phyloP scores from a whole-genome alignment of 192 early-diverging fungal genomes.

The Entomortierella beljakovae region DNA sequence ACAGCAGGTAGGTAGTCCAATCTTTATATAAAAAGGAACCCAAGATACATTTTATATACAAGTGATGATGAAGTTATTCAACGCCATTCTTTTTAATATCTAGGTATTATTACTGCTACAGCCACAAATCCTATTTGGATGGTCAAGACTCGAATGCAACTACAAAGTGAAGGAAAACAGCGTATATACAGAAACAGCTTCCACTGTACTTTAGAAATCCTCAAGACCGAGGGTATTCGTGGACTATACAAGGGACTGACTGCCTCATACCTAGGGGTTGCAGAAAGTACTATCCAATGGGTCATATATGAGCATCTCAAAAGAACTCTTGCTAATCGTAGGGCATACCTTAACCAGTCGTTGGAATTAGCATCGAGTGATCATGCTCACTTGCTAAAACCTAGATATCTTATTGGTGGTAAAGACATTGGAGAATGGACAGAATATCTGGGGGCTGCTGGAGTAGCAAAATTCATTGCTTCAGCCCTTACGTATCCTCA shows the following conservation, averaged over 20 bases:
- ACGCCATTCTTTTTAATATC: no score
- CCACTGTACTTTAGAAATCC: slow-evolving; percentile 74
- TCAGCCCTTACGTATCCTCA: slow-evolving; percentile 94
- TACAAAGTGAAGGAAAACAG: slow-evolving; percentile 66
- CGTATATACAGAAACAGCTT: slow-evolving; percentile 80
- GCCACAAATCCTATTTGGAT: slow-evolving; percentile 97
- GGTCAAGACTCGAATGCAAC: slow-evolving; percentile 95
- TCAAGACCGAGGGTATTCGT: slow-evolving; percentile 82
- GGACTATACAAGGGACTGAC: slow-evolving; percentile 93
- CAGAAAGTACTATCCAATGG: slow-evolving; percentile 95
- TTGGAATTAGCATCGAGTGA: neutral
- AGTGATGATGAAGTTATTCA: no score
- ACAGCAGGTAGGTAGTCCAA: slow-evolving; percentile 62
- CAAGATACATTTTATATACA: no score
- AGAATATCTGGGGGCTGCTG: slow-evolving; percentile 87
- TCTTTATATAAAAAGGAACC: no score
- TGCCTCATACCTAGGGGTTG: slow-evolving; percentile 88
- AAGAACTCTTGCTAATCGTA: slow-evolving; percentile 24
- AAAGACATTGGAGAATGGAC: slow-evolving; percentile 73
- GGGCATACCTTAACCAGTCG: neutral
- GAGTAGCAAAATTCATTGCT: slow-evolving; percentile 87
- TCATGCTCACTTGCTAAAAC: no score
- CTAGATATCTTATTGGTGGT: slow-evolving; percentile 31
- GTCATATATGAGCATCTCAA: slow-evolving; percentile 96
- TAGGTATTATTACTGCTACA: slow-evolving; percentile 73